Evolutionary conservation across 192 early-diverging fungal species (phyloP).

Genomic region (Piromyces finnis): DNA sequence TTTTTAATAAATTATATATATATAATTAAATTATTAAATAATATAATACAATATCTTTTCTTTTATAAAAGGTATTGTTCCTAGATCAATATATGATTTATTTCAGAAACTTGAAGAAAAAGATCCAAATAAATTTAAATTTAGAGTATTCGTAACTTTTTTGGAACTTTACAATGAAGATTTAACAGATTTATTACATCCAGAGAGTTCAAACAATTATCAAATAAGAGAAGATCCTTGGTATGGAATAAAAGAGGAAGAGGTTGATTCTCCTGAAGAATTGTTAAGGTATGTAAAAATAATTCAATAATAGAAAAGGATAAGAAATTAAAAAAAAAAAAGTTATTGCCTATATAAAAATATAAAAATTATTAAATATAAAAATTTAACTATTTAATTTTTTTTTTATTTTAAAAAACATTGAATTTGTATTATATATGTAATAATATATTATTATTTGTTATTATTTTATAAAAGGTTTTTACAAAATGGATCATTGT

Average conservation of each 20-base stretch:
- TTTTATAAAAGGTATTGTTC: neutral
- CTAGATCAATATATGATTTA: neutral
- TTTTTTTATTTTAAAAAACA: too few relatives aligned
- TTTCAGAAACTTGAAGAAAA: neutral
- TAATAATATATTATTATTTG: too few relatives aligned
- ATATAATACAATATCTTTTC: too few relatives aligned
- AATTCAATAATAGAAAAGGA: too few relatives aligned
- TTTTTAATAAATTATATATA: too few relatives aligned
- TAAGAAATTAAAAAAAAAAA: neutral
- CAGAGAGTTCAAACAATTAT: neutral
- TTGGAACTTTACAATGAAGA: conserved; percentile 97
- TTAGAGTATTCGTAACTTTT: conserved; percentile 51
- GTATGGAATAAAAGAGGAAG: conserved; percentile 42
- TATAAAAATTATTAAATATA: too few relatives aligned
- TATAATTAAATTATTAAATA: neutral
- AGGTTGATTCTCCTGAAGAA: neutral
- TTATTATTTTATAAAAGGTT: conserved; percentile 10
- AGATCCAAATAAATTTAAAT: neutral
- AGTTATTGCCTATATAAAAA: conserved; percentile 1
- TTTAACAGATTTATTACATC: conserved; percentile 61
- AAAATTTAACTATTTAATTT: too few relatives aligned
- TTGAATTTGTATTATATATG: too few relatives aligned
- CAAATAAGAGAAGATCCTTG: conserved; percentile 54
- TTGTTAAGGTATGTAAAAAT: neutral
- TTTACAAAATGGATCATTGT: conserved; percentile 51